Evolutionary conservation across 169 alveolate species (phyloP).

Genomic region (Theileria parva): DNA sequence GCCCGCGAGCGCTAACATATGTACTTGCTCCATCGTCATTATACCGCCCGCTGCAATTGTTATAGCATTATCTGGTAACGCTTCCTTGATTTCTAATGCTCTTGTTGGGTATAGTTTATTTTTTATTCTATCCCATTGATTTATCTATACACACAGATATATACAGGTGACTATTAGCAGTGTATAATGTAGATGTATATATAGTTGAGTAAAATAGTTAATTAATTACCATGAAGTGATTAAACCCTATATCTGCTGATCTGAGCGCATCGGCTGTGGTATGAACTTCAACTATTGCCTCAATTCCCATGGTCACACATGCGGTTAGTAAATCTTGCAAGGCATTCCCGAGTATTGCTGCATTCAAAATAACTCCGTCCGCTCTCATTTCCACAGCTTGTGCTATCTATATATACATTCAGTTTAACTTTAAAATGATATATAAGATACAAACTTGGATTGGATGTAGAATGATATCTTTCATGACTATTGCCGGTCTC

Average conservation of each 20-base stretch:
- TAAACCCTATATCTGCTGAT: constrained; percentile 68
- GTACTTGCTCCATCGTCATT: constrained; percentile 59
- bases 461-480: constrained; percentile 77
- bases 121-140: constrained; percentile 73
- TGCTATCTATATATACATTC: constrained; percentile 36
- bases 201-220: not conserved
- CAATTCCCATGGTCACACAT: constrained; percentile 73
- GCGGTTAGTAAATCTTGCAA: constrained; percentile 65
- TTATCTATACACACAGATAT: constrained; percentile 38
- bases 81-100: constrained; percentile 71
- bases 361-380: constrained; percentile 77
- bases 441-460: constrained; percentile 51
- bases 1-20: constrained; percentile 73
- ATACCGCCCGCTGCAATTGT: constrained; percentile 73
- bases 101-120: constrained; percentile 68
- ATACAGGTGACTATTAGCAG: not conserved
- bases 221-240: constrained; percentile 31
- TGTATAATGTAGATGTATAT: too few species aligned
- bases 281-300: constrained; percentile 80
- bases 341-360: constrained; percentile 64
- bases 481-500: constrained; percentile 79
- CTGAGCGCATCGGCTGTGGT: constrained; percentile 68
- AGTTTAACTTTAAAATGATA: not conserved
- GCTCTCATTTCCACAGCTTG: constrained; percentile 78
- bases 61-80: constrained; percentile 65